phyloP scores from a whole-genome alignment of 441 rosid genomes.

The Melastoma candidum region DNA sequence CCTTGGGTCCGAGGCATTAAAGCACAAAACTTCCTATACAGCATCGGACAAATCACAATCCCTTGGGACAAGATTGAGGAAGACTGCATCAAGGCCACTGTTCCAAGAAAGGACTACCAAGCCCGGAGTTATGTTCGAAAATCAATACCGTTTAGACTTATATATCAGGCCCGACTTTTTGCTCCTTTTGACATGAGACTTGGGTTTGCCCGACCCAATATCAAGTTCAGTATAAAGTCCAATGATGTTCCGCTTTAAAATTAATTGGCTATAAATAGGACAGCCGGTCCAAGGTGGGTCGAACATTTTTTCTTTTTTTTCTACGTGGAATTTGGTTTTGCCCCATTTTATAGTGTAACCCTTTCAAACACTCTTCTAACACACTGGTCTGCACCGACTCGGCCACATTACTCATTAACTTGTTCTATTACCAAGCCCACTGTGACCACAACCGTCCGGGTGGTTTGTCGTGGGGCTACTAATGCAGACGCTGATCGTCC shows the following conservation, averaged over 20 bases:
- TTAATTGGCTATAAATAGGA: too few species aligned
- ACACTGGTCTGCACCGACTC: constrained; percentile 56
- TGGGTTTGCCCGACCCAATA: too few species aligned
- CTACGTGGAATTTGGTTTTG: too few species aligned
- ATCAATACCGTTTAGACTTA: too few species aligned
- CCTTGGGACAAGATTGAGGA: constrained; percentile 75
- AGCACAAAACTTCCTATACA: constrained; percentile 50
- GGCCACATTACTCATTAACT: constrained; percentile 31
- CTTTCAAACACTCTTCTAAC: constrained; percentile 9
- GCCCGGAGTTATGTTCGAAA: too few species aligned
- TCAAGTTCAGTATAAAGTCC: too few species aligned
- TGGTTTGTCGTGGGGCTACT: constrained; percentile 61
- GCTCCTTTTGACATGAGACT: too few species aligned
- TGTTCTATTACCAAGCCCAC: constrained; percentile 24
- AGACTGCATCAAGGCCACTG: constrained; percentile 48
- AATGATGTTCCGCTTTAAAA: too few species aligned
- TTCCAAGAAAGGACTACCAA: constrained; percentile 30
- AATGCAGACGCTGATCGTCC: constrained; percentile 57
- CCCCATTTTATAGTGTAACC: too few species aligned
- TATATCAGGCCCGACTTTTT: too few species aligned
- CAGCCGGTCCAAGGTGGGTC: too few species aligned
- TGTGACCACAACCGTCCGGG: constrained; percentile 17
- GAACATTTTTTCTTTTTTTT: too few species aligned
- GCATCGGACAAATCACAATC: constrained; percentile 50
- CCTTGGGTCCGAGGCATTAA: constrained; percentile 46